Conservation (phyloP, 2,329 filamentous ascomycete species). For the Penicillium brasilianum region DNA sequence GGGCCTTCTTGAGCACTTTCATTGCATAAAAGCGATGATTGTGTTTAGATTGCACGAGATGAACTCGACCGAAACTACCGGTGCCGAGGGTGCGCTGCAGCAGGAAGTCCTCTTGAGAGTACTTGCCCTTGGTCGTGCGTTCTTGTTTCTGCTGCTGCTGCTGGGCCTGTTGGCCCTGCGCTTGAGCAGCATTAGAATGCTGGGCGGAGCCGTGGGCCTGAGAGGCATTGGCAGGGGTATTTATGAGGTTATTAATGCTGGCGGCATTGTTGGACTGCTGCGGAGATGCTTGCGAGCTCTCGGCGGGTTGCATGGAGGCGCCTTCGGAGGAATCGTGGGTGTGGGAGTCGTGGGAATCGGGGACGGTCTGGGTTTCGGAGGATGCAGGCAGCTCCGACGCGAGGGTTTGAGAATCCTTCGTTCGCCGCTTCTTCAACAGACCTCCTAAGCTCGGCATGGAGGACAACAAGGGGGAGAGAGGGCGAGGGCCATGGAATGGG, state of each 20-base stretch:
- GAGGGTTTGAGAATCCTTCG: conserved; percentile 74
- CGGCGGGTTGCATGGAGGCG: conserved; percentile 46
- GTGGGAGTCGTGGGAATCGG: conserved; percentile 31
- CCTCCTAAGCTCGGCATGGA: conserved; percentile 87
- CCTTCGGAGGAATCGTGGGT: conserved; percentile 35
- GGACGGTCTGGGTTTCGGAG: conserved; percentile 31
- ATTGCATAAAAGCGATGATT: conserved; percentile 98
- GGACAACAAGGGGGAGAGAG: conserved; percentile 33
- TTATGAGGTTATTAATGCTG: conserved; percentile 83
- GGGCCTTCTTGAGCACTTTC: conserved; percentile 97
- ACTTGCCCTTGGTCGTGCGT: conserved; percentile 93
- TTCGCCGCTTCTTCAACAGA: conserved; percentile 98
- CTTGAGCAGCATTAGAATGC: conserved; percentile 24
- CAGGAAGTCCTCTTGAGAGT: conserved; percentile 87
- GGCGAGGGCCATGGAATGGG: conserved; percentile 28
- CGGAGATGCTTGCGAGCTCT: conserved; percentile 47
- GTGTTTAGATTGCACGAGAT: conserved; percentile 96
- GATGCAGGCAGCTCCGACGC: conserved; percentile 56
- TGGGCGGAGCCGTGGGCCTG: conserved; percentile 22
- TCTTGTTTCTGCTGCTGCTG: conserved; percentile 24
- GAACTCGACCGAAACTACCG: conserved; percentile 94
- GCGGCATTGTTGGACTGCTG: conserved; percentile 70
- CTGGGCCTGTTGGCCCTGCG: conserved; percentile 19
- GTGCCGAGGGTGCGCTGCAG: conserved; percentile 92
- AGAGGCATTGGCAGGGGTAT: conserved; percentile 56